Evolutionary conservation across 23 red algal genomes (phyloP).

Genomic region (Gracilaria gracilis): DNA sequence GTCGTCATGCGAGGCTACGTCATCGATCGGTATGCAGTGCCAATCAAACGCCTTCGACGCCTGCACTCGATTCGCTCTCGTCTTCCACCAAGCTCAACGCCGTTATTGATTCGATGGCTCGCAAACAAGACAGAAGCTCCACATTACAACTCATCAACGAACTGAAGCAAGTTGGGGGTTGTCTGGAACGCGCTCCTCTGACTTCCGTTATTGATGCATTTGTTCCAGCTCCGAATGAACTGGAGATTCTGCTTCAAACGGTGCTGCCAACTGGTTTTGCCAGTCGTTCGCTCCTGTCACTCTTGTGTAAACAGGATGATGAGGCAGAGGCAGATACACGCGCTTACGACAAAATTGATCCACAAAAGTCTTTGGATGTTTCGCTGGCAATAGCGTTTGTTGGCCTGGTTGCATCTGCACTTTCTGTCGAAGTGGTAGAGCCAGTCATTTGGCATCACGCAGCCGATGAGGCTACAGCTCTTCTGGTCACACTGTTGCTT

Average conservation of each 20-base stretch:
- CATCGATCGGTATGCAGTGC: neutral
- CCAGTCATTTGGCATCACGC: slow-evolving; percentile 68
- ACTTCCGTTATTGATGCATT: slow-evolving; percentile 21
- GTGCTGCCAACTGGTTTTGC: slow-evolving; percentile 3
- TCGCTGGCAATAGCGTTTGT: slow-evolving; percentile 53
- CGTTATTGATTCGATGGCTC: slow-evolving; percentile 13
- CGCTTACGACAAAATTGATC: slow-evolving; percentile 39
- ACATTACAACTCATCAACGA: slow-evolving; percentile 31
- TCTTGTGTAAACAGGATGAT: neutral
- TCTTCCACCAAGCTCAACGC: slow-evolving; percentile 25
- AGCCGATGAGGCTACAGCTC: slow-evolving; percentile 68
- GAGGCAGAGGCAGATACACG: neutral
- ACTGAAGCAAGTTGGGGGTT: slow-evolving; percentile 3
- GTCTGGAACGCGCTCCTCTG: neutral
- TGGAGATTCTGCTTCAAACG: neutral
- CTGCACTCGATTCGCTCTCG: slow-evolving; percentile 19
- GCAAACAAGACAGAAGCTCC: slow-evolving; percentile 16
- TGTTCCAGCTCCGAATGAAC: neutral
- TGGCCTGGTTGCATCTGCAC: slow-evolving; percentile 33
- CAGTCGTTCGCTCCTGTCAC: neutral
- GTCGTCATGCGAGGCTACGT: neutral
- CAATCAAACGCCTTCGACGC: neutral
- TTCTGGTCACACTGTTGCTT: slow-evolving; percentile 49
- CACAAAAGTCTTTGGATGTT: slow-evolving; percentile 25
- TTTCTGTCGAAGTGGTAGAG: slow-evolving; percentile 76